Evolutionary conservation across 768 basidiomycete genomes (phyloP), one percentile per base, ranked within the genome.

Genomic region (Mycena leptocephala): DNA sequence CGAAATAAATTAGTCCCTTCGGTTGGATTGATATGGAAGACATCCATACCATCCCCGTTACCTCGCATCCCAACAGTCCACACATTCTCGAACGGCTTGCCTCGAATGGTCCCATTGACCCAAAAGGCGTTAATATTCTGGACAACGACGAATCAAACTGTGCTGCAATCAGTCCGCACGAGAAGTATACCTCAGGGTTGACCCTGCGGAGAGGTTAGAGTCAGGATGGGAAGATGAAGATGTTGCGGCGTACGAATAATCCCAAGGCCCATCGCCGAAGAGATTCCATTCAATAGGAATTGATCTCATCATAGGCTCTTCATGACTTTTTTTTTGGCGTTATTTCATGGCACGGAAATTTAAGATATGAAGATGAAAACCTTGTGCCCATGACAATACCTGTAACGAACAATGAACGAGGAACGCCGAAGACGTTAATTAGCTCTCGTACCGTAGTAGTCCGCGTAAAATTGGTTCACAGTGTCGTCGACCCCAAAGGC

Each of bases 261-360:
- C 91, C 93, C 93, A 95, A 0, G 85, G 77, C 1, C 94, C 93
- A 10, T 80, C 80, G 3, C 90, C 92, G 72, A 91, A 90, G 14
- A 90, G 81, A 73, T 83, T 86, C 88, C 92, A 95, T 80, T 95
- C 93, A 74, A 89, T 88, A 5, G 94, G 93, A 2, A 91, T 92
- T 39, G 92, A 92, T 26, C 93, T 90, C 87, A 92, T 91, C 92
- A 94, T 94, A 11, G 94, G 94, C 79, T 95, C 94, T 81, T 95
- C 91, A 80, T 94, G 93, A 82, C 91, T 90, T 41, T 18, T 39
- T 18, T 39, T 10, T 28, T 58, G 55, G 28, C 14, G 64, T 46
- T 51, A 68, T 39, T 56, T 26, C 51, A 24, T 8, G 13, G 65
- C 33, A 68, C 46, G 24, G 53, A n/a, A 20, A 10, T 26, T 20